These are phyloP conservation scores for Phytophthora pini DNA, from an alignment of 352 stramenopile genomes.

Conservation along the genomic window DNA sequence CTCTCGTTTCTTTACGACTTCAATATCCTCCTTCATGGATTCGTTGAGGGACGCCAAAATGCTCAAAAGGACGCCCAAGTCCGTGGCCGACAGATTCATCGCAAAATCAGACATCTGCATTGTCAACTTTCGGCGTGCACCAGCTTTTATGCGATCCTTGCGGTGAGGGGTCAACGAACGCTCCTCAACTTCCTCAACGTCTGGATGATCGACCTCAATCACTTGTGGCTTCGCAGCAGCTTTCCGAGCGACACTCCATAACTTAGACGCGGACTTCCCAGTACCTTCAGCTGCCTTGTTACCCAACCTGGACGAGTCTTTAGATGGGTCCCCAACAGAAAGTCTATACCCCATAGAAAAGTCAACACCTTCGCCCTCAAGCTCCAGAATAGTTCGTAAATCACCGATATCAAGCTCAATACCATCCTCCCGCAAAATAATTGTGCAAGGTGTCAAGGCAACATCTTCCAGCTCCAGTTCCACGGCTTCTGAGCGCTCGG, in stretches of 20 bases:
- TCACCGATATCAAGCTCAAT: constrained; percentile 82
- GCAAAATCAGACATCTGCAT: constrained; percentile 89
- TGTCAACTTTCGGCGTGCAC: constrained; percentile 64
- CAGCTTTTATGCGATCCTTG: constrained; percentile 58
- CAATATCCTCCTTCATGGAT: constrained; percentile 72
- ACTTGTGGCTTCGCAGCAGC: constrained; percentile 65
- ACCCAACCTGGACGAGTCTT: constrained; percentile 23
- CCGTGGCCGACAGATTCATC: constrained; percentile 81
- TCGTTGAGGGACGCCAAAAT: constrained; percentile 73
- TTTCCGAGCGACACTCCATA: constrained; percentile 69
- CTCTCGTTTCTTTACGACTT: constrained; percentile 64
- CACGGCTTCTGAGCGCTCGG: constrained; percentile 65
- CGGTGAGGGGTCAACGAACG: constrained; percentile 26
- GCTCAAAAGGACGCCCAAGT: constrained; percentile 82
- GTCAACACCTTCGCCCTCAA: constrained; percentile 89
- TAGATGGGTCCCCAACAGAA: constrained; percentile 49
- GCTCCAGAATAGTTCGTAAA: constrained; percentile 79
- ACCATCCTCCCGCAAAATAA: constrained; percentile 65
- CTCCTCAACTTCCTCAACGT: constrained; percentile 47
- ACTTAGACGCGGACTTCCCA: constrained; percentile 46
- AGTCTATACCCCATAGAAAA: constrained; percentile 79
- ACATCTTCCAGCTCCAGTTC: constrained; percentile 83
- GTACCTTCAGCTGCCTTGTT: constrained; percentile 8
- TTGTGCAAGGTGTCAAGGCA: constrained; percentile 75
- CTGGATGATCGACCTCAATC: constrained; percentile 62